Evolutionary conservation across 352 stramenopile genomes (phyloP).

Genomic region (Pythium folliculosum): DNA sequence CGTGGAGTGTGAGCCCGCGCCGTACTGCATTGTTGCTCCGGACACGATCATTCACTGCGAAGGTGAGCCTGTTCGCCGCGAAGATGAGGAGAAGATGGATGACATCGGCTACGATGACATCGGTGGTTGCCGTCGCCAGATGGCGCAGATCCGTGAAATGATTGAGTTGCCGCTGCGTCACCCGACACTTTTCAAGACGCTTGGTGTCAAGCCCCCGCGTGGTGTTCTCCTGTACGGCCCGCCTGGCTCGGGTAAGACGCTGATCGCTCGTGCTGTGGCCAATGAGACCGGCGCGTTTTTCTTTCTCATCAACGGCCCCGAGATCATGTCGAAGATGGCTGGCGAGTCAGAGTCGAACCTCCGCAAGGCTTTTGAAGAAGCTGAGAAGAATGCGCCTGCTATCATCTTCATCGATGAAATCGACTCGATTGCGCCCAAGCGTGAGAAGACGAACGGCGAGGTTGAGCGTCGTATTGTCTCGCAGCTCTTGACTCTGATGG

Average conservation of each 20-base stretch:
- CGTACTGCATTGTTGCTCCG: conserved; percentile 98
- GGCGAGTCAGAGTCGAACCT: conserved; percentile 93
- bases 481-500: conserved; percentile 99
- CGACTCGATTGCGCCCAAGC: conserved; percentile 97
- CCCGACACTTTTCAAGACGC: conserved; percentile 98
- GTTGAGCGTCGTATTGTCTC: conserved; percentile 98
- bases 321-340: conserved; percentile 99
- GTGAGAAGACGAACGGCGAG: conserved; percentile 99
- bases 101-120: conserved; percentile 99
- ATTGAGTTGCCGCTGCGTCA: conserved; percentile 98
- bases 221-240: conserved; percentile 99
- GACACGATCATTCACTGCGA: conserved; percentile 99
- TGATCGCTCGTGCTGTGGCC: conserved; percentile 98
- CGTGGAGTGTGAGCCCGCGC: conserved; percentile 97
- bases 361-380: conserved; percentile 98
- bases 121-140: conserved; percentile 97
- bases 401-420: conserved; percentile 99
- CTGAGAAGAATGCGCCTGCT: conserved; percentile 99
- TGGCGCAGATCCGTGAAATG: conserved; percentile 99
- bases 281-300: conserved; percentile 99
- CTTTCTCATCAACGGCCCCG: conserved; percentile 99
- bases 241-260: conserved; percentile 98
- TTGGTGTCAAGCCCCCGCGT: conserved; percentile 98
- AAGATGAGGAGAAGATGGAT: conserved; percentile 99
- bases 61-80: conserved; percentile 97